Base-by-base conservation (phyloP, 23 red algal genomes). In the Gracilaria domingensis region DNA sequence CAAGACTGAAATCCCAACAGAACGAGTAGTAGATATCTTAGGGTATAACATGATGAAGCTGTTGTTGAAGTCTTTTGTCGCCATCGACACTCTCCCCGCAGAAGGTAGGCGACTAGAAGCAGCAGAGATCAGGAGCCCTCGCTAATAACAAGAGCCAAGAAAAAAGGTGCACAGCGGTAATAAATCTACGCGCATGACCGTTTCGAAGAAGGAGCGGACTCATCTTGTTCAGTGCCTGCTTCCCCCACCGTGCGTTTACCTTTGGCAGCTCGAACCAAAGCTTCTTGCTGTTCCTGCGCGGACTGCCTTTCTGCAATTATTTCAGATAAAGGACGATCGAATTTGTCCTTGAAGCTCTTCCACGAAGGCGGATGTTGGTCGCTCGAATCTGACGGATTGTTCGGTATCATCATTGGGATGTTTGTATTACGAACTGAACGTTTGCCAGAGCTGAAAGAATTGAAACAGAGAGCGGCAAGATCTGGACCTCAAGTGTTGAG, bases 231-330 rank as follows among this genome's bases (percentile, higher is more conserved):
- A 7, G 30, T 9, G 28, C 72, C 42, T 25, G 72, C 39, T 37
- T 77, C 72, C 25, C 50, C 34, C 39, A 77, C 25, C 1, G 72
- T 50, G 38, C 72, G 72, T 37, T 77, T 77, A 17, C 72, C 72
- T 20, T 50, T 77, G n/a, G 72, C 72, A 25, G 72, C 72, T 17
- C 72, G 72, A n/a, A 51, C 8, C 21, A 30, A 14, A 0, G 72
- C 72, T n/a, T 77, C 72, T 35, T 77, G 38, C n/a, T 50, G 40
- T 37, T 45, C 39, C 6, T 42, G 5, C 8, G 38, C 72, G 11
- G 12, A 25, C 23, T 77, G 72, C 21, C 72, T 33, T 42, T 77
- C 72, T 34, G 38, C 38, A 50, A 77, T 77, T 25, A 77, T 51
- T 1, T 77, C 72, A 37, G 40, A 45, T 25, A 77, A 34, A 0